These are phyloP conservation scores for Hemileccinum impolitum DNA, from an alignment of 768 basidiomycete genomes.

Conservation along the genomic window DNA sequence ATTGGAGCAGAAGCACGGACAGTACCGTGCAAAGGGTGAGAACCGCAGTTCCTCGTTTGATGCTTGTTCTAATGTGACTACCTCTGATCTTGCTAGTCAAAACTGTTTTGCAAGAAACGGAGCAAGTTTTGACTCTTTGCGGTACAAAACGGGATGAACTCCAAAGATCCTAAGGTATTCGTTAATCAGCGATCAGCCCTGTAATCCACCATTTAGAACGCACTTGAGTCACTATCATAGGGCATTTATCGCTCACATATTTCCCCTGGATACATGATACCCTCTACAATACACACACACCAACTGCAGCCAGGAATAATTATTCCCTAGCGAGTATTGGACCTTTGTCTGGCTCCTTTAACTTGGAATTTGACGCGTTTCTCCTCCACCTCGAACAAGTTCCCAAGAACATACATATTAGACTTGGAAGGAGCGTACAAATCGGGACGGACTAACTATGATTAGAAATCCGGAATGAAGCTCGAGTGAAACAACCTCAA, in stretches of 20 bases:
- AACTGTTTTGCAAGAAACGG: slow-evolving; percentile 42
- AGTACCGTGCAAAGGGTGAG: slow-evolving; percentile 42
- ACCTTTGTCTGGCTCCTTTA: too few relatives aligned
- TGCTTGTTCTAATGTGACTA: slow-evolving; percentile 5
- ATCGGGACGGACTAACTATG: neutral
- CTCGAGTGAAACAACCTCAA: neutral
- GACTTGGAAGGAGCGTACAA: neutral
- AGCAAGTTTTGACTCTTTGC: slow-evolving; percentile 42
- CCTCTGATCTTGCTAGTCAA: slow-evolving; percentile 30
- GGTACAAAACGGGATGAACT: slow-evolving; percentile 40
- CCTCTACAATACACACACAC: neutral
- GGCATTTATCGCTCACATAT: neutral
- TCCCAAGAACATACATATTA: too few relatives aligned
- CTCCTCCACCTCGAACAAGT: too few relatives aligned
- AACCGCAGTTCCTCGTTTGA: neutral
- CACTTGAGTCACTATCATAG: neutral
- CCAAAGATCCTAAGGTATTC: neutral
- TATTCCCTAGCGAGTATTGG: neutral
- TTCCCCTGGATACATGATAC: neutral
- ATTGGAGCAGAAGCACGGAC: slow-evolving; percentile 39
- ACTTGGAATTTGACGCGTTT: too few relatives aligned
- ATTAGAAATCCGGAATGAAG: neutral
- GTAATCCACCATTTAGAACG: neutral
- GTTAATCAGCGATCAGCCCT: neutral
- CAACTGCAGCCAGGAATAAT: neutral